These are phyloP conservation scores for Xanthoparmelia taractica DNA, from an alignment of 495 filamentous ascomycete genomes.

Conservation along the genomic window DNA sequence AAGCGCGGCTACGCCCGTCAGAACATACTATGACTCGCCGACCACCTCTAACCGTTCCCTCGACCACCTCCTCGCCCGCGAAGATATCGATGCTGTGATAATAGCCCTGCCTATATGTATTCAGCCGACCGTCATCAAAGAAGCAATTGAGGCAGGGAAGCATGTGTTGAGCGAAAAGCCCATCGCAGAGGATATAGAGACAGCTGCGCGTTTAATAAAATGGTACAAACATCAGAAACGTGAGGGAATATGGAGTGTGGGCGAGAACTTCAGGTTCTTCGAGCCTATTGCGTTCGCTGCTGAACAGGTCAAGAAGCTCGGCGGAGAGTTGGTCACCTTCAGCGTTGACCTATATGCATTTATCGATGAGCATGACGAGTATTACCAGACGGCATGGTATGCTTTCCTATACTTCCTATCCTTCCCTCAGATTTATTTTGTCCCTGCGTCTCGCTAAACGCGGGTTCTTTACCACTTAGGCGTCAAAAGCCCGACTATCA, in stretches of 20 bases:
- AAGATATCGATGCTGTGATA: constrained; percentile 26
- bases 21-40: constrained; percentile 22
- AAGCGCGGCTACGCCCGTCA: constrained; percentile 10
- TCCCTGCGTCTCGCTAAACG: background rate
- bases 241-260: constrained; percentile 19
- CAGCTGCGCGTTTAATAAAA: constrained; percentile 9
- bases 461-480: background rate
- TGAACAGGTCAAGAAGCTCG: constrained; percentile 13
- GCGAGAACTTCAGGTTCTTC: constrained; percentile 19
- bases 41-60: constrained; percentile 15
- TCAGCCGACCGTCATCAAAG: constrained; percentile 23
- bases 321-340: constrained; percentile 17
- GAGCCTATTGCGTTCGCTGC: constrained; percentile 11
- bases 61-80: constrained; percentile 24
- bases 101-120: constrained; percentile 26
- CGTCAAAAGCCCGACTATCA: constrained; percentile 7
- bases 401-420: background rate
- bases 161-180: constrained; percentile 28
- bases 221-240: constrained; percentile 15
- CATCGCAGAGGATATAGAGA: constrained; percentile 17
- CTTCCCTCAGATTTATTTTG: background rate
- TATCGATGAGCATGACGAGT: constrained; percentile 14
- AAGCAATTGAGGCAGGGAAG: constrained; percentile 25
- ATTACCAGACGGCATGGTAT: constrained; percentile 15
- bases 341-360: constrained; percentile 11